Base-by-base conservation (phyloP, 371 early-diverging fungal species). In the Blakeslea trispora region DNA sequence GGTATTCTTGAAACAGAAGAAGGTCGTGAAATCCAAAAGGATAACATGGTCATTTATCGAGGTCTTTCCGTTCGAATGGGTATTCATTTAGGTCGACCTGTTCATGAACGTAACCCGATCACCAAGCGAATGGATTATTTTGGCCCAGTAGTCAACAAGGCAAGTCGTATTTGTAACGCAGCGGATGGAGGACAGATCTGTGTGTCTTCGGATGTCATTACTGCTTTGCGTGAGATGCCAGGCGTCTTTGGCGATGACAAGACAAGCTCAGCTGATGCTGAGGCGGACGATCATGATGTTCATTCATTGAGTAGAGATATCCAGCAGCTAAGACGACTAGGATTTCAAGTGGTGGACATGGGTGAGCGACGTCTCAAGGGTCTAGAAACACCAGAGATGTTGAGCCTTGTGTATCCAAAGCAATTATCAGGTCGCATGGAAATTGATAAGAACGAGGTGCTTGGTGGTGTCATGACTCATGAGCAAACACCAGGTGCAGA, bases 101-200 rank as follows among this genome's bases (percentile, higher is more conserved):
- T 95, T 3, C 92, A 87, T 56, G 96, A 97, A 53, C 86, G 87
- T 13, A 95, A 95, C 68, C 93, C 93, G 1, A 84, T 93, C 43
- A 95, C 95, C 1, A 79, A 88, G 24, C 87, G 96, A 46, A 95
- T 97, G 95, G 97, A 96, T 72, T 97, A 96, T 69, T 95, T 93
- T 80, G 97, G 97, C 0, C 95, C 94, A 0, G 89, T 94, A 73
- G 95, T 95, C 35, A 96, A 94, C 69, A 82, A 92, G 9, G 88
- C 95, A 5, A 86, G 92, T 39, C 85, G 96, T 45, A 88, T 96
- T 54, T 88, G 91, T 56, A 86, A 85, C 19, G 87, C 87, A 9
- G 94, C 96, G 0, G 94, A 95, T 61, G 97, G 95, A 41, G 97
- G 97, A 1, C 95, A 97, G 63, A 93, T 95, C 19, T 87, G 82